Percentiles rank a stretch among this genome's conserved stretches.
Conservation (phyloP, 805 yeast genomes). For the Myxozyma lipomycoides region DNA sequence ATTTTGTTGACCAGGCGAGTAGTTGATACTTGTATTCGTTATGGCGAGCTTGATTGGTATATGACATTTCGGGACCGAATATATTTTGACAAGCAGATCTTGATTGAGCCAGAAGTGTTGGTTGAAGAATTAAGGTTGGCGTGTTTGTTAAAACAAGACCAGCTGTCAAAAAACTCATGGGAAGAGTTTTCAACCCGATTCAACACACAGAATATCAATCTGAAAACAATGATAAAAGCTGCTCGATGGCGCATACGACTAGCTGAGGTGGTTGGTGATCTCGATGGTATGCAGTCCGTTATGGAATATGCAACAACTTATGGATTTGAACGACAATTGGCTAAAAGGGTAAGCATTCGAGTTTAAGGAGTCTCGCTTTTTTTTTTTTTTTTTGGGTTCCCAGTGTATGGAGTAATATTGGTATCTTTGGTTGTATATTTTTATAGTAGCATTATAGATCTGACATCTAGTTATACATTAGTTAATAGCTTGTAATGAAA, state of each 20-base stretch:
- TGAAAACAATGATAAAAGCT: not conserved
- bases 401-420: too few relatives aligned
- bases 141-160: constrained; percentile 9
- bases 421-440: too few relatives aligned
- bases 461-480: too few relatives aligned
- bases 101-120: not conserved
- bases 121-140: constrained; percentile 1
- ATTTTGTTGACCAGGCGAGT: not conserved
- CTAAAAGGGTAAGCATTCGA: not conserved
- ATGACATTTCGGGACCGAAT: not conserved
- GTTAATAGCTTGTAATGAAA: too few relatives aligned
- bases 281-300: not conserved
- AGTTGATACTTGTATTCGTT: not conserved
- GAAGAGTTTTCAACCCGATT: not conserved
- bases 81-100: not conserved
- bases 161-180: not conserved
- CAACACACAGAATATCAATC: not conserved
- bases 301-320: not conserved
- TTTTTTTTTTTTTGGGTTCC: too few relatives aligned
- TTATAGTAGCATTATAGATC: too few relatives aligned
- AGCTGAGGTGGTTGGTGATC: not conserved
- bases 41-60: not conserved
- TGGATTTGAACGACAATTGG: not conserved
- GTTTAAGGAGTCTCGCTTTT: too few relatives aligned
- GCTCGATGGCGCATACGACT: not conserved